Evolutionary conservation across 2,329 filamentous ascomycete species (phyloP).

Genomic region (Curvularia spicifera): DNA sequence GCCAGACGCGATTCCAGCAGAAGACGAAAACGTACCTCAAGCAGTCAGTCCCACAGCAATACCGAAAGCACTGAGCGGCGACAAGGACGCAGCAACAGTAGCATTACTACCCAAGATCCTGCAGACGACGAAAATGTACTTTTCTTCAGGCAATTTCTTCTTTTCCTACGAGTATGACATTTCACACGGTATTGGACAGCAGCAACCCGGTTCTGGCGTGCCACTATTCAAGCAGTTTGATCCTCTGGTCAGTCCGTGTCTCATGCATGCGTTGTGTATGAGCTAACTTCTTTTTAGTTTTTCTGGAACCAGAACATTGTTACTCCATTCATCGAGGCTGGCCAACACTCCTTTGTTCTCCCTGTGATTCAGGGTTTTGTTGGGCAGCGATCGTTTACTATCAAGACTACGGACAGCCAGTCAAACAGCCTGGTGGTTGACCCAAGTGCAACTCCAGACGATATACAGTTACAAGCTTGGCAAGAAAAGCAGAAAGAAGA

Average conservation of each 20-base stretch:
- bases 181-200: constrained; percentile 66
- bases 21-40: constrained; percentile 27
- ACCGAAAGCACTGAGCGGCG: constrained; percentile 43
- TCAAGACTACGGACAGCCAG: constrained; percentile 59
- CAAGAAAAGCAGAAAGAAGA: constrained; percentile 39
- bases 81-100: constrained; percentile 42
- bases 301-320: constrained; percentile 90
- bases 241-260: constrained; percentile 58
- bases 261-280: background rate
- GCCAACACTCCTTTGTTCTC: constrained; percentile 73
- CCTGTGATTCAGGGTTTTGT: constrained; percentile 95
- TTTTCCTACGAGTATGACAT: constrained; percentile 96
- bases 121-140: constrained; percentile 81
- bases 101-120: constrained; percentile 80
- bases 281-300: constrained; percentile 57
- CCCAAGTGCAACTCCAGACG: constrained; percentile 41
- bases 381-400: constrained; percentile 80
- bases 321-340: constrained; percentile 74
- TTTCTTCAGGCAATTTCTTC: constrained; percentile 84
- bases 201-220: constrained; percentile 54
- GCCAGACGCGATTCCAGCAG: constrained; percentile 29
- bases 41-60: constrained; percentile 44
- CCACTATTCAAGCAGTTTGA: constrained; percentile 78
- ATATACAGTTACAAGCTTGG: constrained; percentile 46
- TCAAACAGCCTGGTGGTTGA: constrained; percentile 46